Evolutionary conservation across 306 rosid genomes (phyloP).

Genomic region (Fragaria nilgerrensis): DNA sequence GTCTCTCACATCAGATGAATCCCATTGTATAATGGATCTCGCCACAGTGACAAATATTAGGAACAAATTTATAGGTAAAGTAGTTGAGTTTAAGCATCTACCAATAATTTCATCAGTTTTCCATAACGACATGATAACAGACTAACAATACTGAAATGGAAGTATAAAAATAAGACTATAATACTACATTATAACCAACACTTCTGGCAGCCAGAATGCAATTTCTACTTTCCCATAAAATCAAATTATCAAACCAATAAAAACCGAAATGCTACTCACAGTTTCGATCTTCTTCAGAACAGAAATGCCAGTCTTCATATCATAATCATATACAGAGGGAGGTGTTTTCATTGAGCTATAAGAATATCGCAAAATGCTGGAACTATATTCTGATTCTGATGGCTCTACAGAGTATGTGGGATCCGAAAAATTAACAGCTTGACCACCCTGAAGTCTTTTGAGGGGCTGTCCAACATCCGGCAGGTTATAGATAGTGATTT

Average conservation of each 20-base stretch:
- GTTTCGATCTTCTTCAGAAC: constrained; percentile 74
- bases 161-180: not conserved
- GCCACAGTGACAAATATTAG: not conserved
- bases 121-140: not conserved
- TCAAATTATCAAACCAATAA: not conserved
- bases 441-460: constrained; percentile 55
- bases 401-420: constrained; percentile 63
- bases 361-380: constrained; percentile 65
- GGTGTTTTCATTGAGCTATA: constrained; percentile 93
- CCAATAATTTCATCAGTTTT: not conserved
- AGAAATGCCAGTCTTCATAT: constrained; percentile 65
- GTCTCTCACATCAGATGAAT: not conserved
- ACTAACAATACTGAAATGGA: not conserved
- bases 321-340: constrained; percentile 76
- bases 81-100: not conserved
- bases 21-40: not conserved
- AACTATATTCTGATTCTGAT: constrained; percentile 61
- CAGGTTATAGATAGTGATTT: constrained; percentile 60
- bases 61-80: not conserved
- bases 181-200: not conserved
- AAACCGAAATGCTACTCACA: constrained; percentile 49
- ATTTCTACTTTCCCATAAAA: not conserved
- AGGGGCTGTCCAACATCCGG: constrained; percentile 68
- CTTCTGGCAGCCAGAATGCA: not conserved
- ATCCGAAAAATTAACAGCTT: constrained; percentile 61